These are phyloP conservation scores for Orbilia quercus DNA, from an alignment of 2,329 filamentous ascomycete species.

Conservation along the genomic window DNA sequence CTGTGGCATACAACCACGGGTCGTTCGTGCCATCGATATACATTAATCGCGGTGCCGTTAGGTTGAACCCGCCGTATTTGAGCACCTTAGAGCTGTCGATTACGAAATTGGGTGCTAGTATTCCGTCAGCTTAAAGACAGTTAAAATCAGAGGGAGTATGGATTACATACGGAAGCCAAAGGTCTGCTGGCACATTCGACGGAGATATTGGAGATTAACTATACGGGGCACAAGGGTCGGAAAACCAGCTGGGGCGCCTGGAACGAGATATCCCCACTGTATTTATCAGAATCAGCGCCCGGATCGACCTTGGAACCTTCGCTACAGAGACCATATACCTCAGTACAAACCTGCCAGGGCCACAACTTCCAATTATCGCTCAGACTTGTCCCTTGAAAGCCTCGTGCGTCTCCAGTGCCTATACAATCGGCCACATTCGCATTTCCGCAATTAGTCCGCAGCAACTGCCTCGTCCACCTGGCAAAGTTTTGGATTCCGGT, in stretches of 20 bases:
- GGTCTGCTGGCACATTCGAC: constrained; percentile 76
- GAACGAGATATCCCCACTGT: constrained; percentile 62
- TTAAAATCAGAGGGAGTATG: constrained; percentile 63
- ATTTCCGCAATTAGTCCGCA: constrained; percentile 23
- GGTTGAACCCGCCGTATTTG: constrained; percentile 78
- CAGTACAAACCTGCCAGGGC: constrained; percentile 52
- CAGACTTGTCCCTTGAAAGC: constrained; percentile 15
- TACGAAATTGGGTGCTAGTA: constrained; percentile 75
- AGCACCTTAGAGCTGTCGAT: constrained; percentile 77
- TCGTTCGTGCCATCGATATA: constrained; percentile 81
- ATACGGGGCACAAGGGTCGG: constrained; percentile 67
- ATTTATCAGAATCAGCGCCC: constrained; percentile 35
- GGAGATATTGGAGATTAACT: constrained; percentile 60
- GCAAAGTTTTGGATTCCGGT: constrained; percentile 42
- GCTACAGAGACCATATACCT: constrained; percentile 11
- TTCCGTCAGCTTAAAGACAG: constrained; percentile 70
- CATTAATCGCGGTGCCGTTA: constrained; percentile 79
- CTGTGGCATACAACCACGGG: constrained; percentile 80
- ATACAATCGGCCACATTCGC: constrained; percentile 10
- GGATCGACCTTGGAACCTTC: background rate
- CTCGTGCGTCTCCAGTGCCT: constrained; percentile 6
- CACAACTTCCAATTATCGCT: constrained; percentile 40
- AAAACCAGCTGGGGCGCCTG: constrained; percentile 61
- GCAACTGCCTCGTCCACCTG: constrained; percentile 28
- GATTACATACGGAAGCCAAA: constrained; percentile 77